A percentile compares a stretch with the other conserved stretches of the same genome.
These are phyloP conservation scores for Microcera coccophila DNA, from an alignment of 2,329 filamentous ascomycete genomes.

Conservation along the genomic window DNA sequence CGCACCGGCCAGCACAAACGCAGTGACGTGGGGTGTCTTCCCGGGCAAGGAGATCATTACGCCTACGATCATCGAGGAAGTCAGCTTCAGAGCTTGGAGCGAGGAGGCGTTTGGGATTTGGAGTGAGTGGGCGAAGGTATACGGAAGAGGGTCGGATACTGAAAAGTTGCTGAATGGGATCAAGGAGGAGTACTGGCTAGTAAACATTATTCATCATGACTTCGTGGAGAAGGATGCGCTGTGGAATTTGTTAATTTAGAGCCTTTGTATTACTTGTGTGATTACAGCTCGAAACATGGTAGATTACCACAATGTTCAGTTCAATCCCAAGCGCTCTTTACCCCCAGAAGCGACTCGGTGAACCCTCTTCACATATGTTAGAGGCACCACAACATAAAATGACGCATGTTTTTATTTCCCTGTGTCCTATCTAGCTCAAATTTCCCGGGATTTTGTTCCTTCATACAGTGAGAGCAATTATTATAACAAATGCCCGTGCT, in stretches of 20 bases:
- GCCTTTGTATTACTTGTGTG: conserved; percentile 1
- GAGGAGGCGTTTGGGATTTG: conserved; percentile 97
- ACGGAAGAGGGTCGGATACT: conserved; percentile 68
- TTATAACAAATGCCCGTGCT: too few relatives aligned
- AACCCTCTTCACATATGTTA: too few relatives aligned
- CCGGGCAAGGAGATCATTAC: conserved; percentile 94
- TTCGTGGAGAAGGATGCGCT: conserved; percentile 67
- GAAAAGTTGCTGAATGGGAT: conserved; percentile 66
- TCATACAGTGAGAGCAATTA: too few relatives aligned
- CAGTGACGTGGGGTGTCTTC: conserved; percentile 96
- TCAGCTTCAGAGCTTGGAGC: conserved; percentile 88
- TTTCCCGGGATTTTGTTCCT: too few relatives aligned
- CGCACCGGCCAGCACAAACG: conserved; percentile 65
- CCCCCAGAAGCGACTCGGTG: too few relatives aligned
- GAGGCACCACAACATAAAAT: too few relatives aligned
- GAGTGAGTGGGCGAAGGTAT: conserved; percentile 88
- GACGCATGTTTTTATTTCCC: too few relatives aligned
- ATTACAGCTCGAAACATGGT: too few relatives aligned
- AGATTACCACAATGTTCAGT: too few relatives aligned
- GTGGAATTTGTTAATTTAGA: conserved; percentile 61
- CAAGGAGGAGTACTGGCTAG: conserved; percentile 74
- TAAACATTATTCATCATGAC: conserved; percentile 84
- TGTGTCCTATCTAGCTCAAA: too few relatives aligned
- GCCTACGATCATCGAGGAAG: conserved; percentile 93
- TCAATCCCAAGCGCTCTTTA: too few relatives aligned